Evolutionary conservation across 129 eudicot genomes (phyloP).

Genomic region (Pulicaria dysenterica): DNA sequence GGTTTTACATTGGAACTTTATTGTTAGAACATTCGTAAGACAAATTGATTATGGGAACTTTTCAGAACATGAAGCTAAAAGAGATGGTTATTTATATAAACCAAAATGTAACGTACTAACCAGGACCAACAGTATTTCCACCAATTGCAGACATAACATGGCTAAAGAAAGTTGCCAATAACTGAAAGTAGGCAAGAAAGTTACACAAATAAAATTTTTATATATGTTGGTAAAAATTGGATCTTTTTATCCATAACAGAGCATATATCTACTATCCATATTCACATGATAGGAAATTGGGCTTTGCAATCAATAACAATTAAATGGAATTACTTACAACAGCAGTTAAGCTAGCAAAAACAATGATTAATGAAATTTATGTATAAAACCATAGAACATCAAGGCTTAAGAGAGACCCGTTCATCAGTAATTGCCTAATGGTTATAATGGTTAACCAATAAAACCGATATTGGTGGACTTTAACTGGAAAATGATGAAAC

Average conservation of each 20-base stretch:
- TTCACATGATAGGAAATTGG: not conserved
- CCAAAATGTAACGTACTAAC: constrained; percentile 38
- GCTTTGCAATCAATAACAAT: not conserved
- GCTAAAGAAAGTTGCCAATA: constrained; percentile 90
- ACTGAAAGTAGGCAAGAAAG: constrained; percentile 45
- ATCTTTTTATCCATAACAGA: not conserved
- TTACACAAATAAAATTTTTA: not conserved
- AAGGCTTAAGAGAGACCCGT: constrained; percentile 55
- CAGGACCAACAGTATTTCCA: constrained; percentile 99
- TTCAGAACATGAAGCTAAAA: constrained; percentile 1
- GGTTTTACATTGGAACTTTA: too few species aligned
- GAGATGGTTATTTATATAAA: not conserved
- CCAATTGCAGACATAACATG: constrained; percentile 98
- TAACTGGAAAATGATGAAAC: too few species aligned
- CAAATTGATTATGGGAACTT: too few species aligned
- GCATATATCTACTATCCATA: not conserved
- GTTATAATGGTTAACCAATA: too few species aligned
- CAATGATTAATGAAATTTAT: not conserved
- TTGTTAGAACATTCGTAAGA: too few species aligned
- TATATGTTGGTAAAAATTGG: not conserved
- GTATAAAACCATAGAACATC: not conserved
- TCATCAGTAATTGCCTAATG: constrained; percentile 91
- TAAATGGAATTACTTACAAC: not conserved
- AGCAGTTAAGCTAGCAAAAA: not conserved
- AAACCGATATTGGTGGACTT: too few species aligned